Evolutionary conservation across 495 filamentous ascomycete species (phyloP).

Genomic region (Immersiella caudata): DNA sequence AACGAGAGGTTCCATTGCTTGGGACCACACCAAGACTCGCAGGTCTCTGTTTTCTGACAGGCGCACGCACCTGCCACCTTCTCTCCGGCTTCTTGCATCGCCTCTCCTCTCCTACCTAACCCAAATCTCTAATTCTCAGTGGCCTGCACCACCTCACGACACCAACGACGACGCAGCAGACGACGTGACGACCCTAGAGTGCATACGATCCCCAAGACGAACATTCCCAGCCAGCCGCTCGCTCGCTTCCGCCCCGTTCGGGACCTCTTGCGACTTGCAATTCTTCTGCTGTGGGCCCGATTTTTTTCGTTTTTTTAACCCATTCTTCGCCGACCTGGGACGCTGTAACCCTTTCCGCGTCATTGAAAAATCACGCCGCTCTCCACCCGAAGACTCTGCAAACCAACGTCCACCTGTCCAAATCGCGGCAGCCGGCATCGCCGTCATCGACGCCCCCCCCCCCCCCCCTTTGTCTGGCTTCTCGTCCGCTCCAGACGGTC

Average conservation of each 20-base stretch:
- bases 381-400: constrained; percentile 34
- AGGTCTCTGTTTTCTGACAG: constrained; percentile 23
- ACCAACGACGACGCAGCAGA: constrained; percentile 26
- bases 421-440: constrained; percentile 1
- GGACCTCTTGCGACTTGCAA: constrained; percentile 1
- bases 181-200: constrained; percentile 30
- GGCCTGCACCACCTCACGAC: constrained; percentile 26
- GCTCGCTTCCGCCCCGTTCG: constrained; percentile 17
- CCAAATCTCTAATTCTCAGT: constrained; percentile 21
- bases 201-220: constrained; percentile 1
- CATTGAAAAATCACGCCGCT: constrained; percentile 40
- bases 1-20: constrained; percentile 25
- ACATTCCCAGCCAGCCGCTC: constrained; percentile 3
- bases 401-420: constrained; percentile 4
- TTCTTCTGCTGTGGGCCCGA: constrained; percentile 19
- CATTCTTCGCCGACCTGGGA: constrained; percentile 4
- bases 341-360: constrained; percentile 30
- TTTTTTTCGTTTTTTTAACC: constrained; percentile 8
- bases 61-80: constrained; percentile 28
- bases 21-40: constrained; percentile 20
- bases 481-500: background rate
- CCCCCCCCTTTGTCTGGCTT: constrained; percentile 1
- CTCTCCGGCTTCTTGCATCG: constrained; percentile 30
- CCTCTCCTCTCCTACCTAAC: constrained; percentile 21
- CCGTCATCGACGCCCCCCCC: constrained; percentile 11